Base-by-base conservation (phyloP, 2,329 filamentous ascomycete genomes). In the Colletotrichum karsti region DNA sequence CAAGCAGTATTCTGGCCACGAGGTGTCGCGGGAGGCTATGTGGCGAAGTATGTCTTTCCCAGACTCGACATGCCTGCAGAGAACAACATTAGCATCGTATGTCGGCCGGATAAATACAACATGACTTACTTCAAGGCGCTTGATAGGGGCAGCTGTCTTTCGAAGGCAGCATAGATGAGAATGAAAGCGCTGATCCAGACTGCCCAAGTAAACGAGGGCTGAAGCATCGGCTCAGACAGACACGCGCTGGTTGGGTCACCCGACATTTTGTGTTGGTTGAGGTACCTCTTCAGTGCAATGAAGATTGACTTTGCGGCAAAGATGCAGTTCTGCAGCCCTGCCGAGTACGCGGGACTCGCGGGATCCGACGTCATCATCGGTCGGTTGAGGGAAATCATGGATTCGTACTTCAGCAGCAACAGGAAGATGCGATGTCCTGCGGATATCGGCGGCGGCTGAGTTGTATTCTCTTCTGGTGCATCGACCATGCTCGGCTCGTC, bases 101-200 rank as follows among this genome's bases (percentile, higher is more conserved):
- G 7, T 3, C 18, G 9, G 2, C 1, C 15, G 5, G 7, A 18
- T 2, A 12, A 2, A 7, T 9, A 33, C 5, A n/a, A 13, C 2
- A 7, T 7, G 5, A 69, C 75, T 59, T 79, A 84, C 79, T 80
- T 82, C 4, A 80, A 69, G 0, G 81, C 81, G 13, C 78, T 78
- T 0, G 74, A 63, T 0, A 78, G 67, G 0, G 81, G 76, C 4
- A 85, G 73, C 33, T 85, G 79, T 1, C 78, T 77, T 67, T 84
- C 82, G 68, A 82, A 83, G 0, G 83, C 83, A 4, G 85, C 85
- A 57, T 85, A 84, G 4, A 85, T 80, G 4, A 87, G 72, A 20
- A 87, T 82, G 41, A 87, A 84, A 1, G 82, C 83, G 63, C 84
- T 85, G 70, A 87, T 87, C 85, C 85, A 87, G 0, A 84, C 77